Percentiles rank a stretch among this genome's conserved stretches.
These are phyloP conservation scores for Suhomyces yuchorum DNA, from an alignment of 1,139 yeast genomes.

Conservation along the genomic window DNA sequence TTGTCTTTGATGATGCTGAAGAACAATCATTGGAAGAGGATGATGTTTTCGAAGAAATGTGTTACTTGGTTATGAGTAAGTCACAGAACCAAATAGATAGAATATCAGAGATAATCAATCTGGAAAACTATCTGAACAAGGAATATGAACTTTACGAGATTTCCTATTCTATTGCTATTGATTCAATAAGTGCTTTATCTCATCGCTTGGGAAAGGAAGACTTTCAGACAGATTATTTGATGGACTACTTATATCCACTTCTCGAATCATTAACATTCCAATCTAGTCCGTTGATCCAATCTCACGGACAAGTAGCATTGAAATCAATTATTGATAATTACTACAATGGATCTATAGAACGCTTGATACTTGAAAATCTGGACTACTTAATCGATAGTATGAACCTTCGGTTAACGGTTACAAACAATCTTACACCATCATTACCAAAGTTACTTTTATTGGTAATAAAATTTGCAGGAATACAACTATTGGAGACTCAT, in stretches of 20 bases:
- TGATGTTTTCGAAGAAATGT: constrained; percentile 19
- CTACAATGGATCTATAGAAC: constrained; percentile 57
- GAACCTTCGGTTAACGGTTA: constrained; percentile 65
- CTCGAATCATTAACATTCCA: constrained; percentile 39
- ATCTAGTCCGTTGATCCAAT: constrained; percentile 31
- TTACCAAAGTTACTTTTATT: constrained; percentile 71
- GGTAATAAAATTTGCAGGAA: constrained; percentile 69
- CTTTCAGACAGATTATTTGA: constrained; percentile 34
- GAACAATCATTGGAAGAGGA: constrained; percentile 9
- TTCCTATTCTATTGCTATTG: constrained; percentile 35
- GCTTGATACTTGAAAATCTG: constrained; percentile 62
- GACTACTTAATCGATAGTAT: constrained; percentile 82
- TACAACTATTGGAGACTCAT: constrained; percentile 51
- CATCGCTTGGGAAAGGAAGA: constrained; percentile 27
- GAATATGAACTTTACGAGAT: constrained; percentile 20
- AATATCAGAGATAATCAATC: constrained; percentile 13
- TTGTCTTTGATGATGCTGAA: constrained; percentile 23
- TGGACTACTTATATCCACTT: constrained; percentile 36
- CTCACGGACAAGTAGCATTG: constrained; percentile 32
- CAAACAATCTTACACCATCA: constrained; percentile 67
- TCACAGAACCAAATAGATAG: constrained; percentile 31
- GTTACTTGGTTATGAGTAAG: constrained; percentile 27
- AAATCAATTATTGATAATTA: constrained; percentile 50
- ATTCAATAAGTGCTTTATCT: constrained; percentile 33
- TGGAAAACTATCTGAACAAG: neutral